Evolutionary conservation across 345 rosid species (phyloP).

Genomic region (Populus deltoides): DNA sequence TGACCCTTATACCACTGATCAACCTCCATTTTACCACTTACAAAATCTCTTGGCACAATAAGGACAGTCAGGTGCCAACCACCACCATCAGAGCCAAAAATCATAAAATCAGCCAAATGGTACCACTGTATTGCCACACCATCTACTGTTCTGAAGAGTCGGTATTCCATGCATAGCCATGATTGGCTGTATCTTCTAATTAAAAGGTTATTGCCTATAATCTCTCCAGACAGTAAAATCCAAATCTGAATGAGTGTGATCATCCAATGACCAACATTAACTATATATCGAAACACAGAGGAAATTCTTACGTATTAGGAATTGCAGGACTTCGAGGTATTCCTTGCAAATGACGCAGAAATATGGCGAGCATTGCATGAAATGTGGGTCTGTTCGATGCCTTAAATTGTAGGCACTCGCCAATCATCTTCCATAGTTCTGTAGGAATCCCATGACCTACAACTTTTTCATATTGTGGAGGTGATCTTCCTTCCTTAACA

Average conservation of each 20-base stretch:
- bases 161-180: no score
- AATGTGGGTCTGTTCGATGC: constrained; percentile 85
- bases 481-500: constrained; percentile 74
- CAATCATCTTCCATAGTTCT: constrained; percentile 97
- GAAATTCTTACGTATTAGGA: constrained; percentile 73
- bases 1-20: no score
- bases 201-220: no score
- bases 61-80: no score
- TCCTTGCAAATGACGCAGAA: constrained; percentile 88
- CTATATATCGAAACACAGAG: neutral
- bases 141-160: no score
- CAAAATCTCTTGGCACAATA: no score
- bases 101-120: no score
- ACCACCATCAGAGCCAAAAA: no score
- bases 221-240: no score
- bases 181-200: no score
- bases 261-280: neutral
- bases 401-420: constrained; percentile 94
- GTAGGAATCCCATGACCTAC: constrained; percentile 97
- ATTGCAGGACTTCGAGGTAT: constrained; percentile 87
- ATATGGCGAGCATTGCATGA: constrained; percentile 83
- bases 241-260: neutral
- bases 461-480: constrained; percentile 94
- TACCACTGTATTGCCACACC: no score
- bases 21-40: no score